These are phyloP conservation scores for Suillus clintonianus DNA, from an alignment of 768 basidiomycete species.

Conservation along the genomic window DNA sequence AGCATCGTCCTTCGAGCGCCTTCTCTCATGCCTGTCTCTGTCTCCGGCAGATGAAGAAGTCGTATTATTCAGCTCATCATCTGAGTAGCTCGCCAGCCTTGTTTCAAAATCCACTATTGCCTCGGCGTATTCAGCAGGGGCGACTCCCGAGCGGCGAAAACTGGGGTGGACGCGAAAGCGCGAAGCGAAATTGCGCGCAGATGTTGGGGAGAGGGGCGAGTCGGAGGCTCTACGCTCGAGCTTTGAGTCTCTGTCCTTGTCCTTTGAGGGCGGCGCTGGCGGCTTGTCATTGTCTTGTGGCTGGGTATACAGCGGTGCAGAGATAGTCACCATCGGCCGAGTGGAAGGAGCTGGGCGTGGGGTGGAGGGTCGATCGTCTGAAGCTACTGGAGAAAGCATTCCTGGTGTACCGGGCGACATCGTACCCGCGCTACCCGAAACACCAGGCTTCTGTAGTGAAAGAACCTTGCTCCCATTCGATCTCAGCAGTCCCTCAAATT, in stretches of 20 bases:
- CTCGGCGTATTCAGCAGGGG: conserved; percentile 72
- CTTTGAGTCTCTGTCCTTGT: neutral
- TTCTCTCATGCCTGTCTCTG: conserved; percentile 37
- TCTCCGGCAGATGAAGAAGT: conserved; percentile 39
- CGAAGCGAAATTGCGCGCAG: conserved; percentile 37
- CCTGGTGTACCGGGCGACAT: conserved; percentile 12
- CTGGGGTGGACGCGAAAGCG: conserved; percentile 67
- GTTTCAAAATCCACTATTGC: conserved; percentile 79
- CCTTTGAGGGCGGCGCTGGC: conserved; percentile 20
- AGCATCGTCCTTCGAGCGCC: conserved; percentile 63
- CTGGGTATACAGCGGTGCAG: conserved; percentile 14
- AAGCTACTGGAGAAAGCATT: conserved; percentile 19
- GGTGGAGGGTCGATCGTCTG: conserved; percentile 3
- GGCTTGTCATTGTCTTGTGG: conserved; percentile 4
- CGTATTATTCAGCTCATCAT: conserved; percentile 46
- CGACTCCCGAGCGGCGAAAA: conserved; percentile 48
- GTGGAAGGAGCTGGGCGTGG: conserved; percentile 21
- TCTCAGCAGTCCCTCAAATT: conserved; percentile 76
- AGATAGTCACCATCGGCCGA: conserved; percentile 28
- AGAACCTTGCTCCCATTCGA: conserved; percentile 49
- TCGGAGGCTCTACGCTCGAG: conserved; percentile 31
- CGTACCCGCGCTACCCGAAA: neutral
- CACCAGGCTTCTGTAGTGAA: conserved; percentile 27
- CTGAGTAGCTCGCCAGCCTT: conserved; percentile 64
- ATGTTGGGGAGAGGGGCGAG: conserved; percentile 25